These are phyloP conservation scores for Phyllosticta citrichinensis DNA, from an alignment of 2,329 filamentous ascomycete genomes.

Conservation along the genomic window DNA sequence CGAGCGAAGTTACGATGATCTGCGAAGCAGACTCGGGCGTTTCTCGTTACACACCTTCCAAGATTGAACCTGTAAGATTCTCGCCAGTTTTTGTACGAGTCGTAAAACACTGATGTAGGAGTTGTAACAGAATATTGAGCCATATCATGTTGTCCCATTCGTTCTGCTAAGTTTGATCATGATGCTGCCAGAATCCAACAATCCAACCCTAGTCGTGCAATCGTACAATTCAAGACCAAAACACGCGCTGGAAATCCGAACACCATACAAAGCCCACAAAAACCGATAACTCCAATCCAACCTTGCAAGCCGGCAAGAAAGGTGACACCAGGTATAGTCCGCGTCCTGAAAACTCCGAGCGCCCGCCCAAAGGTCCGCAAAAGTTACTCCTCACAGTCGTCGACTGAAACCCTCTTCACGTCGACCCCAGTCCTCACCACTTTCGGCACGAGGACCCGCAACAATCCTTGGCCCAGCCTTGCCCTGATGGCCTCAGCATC, in stretches of 20 bases:
- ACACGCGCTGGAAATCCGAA: neutral
- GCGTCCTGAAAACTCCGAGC: neutral
- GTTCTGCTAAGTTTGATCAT: too few relatives aligned
- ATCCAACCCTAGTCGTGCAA: neutral
- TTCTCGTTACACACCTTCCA: too few relatives aligned
- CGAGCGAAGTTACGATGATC: too few relatives aligned
- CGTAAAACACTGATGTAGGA: too few relatives aligned
- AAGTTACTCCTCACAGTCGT: neutral
- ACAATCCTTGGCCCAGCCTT: conserved; percentile 9
- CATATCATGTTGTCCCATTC: too few relatives aligned
- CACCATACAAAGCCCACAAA: neutral
- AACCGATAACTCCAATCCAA: neutral
- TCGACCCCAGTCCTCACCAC: neutral
- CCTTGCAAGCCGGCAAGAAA: neutral
- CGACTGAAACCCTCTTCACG: conserved; percentile 2
- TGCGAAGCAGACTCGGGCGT: too few relatives aligned
- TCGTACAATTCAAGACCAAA: neutral
- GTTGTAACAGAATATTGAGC: too few relatives aligned
- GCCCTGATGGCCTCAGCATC: conserved; percentile 7
- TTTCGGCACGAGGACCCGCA: conserved; percentile 11
- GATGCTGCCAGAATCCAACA: neutral
- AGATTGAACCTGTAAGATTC: too few relatives aligned
- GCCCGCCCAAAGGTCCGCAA: neutral
- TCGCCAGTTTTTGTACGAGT: too few relatives aligned
- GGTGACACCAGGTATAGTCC: neutral